Evolutionary conservation across 352 stramenopile species (phyloP), one percentile per base, ranked within the genome.

Genomic region (Phytophthora chlamydospora): DNA sequence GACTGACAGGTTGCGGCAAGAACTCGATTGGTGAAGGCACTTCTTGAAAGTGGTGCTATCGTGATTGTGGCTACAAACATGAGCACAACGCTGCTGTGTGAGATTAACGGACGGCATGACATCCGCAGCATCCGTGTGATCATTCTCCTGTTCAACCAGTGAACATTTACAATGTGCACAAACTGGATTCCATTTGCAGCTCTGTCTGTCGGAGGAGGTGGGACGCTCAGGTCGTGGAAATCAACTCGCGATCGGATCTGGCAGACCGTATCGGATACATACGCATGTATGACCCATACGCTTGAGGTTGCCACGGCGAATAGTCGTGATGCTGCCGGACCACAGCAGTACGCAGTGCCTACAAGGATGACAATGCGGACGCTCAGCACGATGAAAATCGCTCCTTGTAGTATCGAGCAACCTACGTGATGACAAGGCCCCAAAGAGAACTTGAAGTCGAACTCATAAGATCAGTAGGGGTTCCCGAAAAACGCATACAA

Each of bases 11-110:
- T 45, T 95, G 86, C 52, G 89, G 89, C 9, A 75, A 77, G 45
- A 89, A 93, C 60, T 96, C 89, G 4, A 96, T 96, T 59, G 89
- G 82, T 95, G 21, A 94, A 92, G 73, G 68, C 89, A 9, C 78
- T 96, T 29, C 62, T 96, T 11, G 83, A 95, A 62, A 87, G 89
- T 60, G 89, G 89, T 14, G 87, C 89, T 4, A 94, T 79, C 2
- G 85, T 96, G 48, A 88, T 96, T 17, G 83, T 87, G 67, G 94
- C 89, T 7, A 94, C 87, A 16, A 92, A 80, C 31, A 67, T 63
- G 45, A 70, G 75, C 35, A 84, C 82, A 7, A 78, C 83, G 3
- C 41, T 87, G 10, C 95, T 96, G 74, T 85, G 81, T 13, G 70
- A 76, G 42, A 90, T 96, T 35, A 96, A 95, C 64, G 86, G 96